phyloP scores from a whole-genome alignment of 208 protist genomes.

The Tritrichomonas musculus region DNA sequence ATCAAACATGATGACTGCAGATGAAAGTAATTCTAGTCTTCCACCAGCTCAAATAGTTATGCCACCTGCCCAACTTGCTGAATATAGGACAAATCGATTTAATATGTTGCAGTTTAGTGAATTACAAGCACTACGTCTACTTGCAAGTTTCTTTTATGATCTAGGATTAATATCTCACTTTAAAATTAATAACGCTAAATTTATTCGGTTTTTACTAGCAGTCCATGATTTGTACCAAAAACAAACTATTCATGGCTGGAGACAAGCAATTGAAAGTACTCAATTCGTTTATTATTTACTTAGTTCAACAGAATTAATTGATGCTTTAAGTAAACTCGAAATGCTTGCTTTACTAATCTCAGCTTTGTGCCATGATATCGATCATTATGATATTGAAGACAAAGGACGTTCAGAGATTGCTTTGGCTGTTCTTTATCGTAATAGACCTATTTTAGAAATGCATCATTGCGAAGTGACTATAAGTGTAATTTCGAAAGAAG shows the following conservation, averaged over 20 bases:
- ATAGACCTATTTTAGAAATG: neutral
- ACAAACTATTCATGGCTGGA: neutral
- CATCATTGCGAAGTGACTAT: slow-evolving; percentile 26
- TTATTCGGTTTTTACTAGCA: neutral
- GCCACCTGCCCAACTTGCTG: neutral
- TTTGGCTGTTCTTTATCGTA: neutral
- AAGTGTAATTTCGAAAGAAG: neutral
- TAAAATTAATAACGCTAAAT: neutral
- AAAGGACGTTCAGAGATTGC: neutral
- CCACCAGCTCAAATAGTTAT: neutral
- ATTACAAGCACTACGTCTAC: neutral
- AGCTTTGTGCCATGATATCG: neutral
- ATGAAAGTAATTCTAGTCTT: neutral
- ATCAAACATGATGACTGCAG: neutral
- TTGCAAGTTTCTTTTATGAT: neutral
- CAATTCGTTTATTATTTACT: slow-evolving; percentile 1
- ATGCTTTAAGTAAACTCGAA: neutral
- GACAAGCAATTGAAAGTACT: neutral
- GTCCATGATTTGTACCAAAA: neutral
- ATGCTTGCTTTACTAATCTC: neutral
- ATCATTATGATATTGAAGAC: neutral
- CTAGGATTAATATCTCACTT: neutral
- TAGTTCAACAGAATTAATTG: neutral
- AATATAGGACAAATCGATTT: neutral
- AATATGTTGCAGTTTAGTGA: neutral